phyloP scores from a whole-genome alignment of 176 grass and related monocot genomes.

The Carex littledalei region DNA sequence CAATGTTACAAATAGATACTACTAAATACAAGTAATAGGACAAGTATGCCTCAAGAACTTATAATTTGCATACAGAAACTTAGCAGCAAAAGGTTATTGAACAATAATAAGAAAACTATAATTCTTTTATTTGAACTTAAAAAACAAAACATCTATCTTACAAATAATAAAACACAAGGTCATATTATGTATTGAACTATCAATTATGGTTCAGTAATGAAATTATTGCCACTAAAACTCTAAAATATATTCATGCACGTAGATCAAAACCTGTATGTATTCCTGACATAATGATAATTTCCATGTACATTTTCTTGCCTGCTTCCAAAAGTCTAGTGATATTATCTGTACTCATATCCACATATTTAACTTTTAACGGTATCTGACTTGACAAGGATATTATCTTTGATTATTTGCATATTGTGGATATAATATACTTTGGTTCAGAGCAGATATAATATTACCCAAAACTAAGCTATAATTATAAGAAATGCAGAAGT shows the following conservation, averaged over 20 bases:
- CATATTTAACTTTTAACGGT: not conserved
- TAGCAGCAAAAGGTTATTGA: not conserved
- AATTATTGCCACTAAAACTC: not conserved
- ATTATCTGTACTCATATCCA: not conserved
- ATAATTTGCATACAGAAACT: not conserved
- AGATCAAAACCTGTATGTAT: not conserved
- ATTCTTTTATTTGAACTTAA: not conserved
- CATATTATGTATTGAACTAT: conserved; percentile 1
- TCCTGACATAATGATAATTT: not conserved
- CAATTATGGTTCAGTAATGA: not conserved
- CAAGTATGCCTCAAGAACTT: not conserved
- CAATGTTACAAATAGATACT: not conserved
- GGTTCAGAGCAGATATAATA: not conserved
- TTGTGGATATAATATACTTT: not conserved
- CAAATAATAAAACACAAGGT: not conserved
- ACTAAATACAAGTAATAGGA: not conserved
- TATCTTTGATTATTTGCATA: not conserved
- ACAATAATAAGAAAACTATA: not conserved
- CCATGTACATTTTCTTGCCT: not conserved
- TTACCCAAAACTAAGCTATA: not conserved
- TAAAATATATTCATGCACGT: not conserved
- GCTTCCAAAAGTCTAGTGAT: not conserved
- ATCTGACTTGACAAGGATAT: not conserved
- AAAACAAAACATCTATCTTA: not conserved
- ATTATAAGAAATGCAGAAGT: not conserved